Conservation (phyloP, 257 asterid species). For the Solanum pinnatisectum region DNA sequence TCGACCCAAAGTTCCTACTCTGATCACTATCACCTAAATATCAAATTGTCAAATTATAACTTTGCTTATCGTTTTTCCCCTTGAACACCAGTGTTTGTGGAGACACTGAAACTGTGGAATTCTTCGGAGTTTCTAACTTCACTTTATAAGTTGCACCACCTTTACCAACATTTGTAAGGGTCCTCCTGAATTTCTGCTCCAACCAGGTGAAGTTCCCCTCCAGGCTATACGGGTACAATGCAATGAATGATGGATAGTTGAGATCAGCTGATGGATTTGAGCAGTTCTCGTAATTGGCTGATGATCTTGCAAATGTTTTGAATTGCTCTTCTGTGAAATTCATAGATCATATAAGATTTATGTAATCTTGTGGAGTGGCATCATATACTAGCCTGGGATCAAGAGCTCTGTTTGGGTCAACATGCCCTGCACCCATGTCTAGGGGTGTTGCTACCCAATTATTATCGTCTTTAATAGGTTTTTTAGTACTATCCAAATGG, state of each 20-base stretch:
- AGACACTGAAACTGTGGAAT: background rate
- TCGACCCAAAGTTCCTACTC: background rate
- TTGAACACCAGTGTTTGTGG: background rate
- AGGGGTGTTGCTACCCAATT: too few relatives aligned
- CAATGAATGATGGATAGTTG: background rate
- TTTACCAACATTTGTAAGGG: background rate
- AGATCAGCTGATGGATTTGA: background rate
- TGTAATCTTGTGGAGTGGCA: background rate
- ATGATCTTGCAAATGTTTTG: background rate
- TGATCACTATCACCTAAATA: background rate
- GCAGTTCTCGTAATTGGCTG: background rate
- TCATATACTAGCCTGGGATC: too few relatives aligned
- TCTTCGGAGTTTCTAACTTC: background rate
- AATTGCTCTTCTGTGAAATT: background rate
- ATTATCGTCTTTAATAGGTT: too few relatives aligned
- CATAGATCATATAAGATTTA: background rate
- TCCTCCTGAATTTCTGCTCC: background rate
- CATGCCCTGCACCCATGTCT: too few relatives aligned
- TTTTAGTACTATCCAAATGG: too few relatives aligned
- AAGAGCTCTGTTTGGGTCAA: too few relatives aligned
- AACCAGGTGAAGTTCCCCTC: background rate
- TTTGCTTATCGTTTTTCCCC: background rate
- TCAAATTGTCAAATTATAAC: background rate
- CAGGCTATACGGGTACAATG: fast-evolving
- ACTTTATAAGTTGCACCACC: background rate